Percentiles rank a stretch among this genome's conserved stretches.
Evolutionary conservation across 139 green algal species (phyloP).

Genomic region (Dunaliella primolecta): DNA sequence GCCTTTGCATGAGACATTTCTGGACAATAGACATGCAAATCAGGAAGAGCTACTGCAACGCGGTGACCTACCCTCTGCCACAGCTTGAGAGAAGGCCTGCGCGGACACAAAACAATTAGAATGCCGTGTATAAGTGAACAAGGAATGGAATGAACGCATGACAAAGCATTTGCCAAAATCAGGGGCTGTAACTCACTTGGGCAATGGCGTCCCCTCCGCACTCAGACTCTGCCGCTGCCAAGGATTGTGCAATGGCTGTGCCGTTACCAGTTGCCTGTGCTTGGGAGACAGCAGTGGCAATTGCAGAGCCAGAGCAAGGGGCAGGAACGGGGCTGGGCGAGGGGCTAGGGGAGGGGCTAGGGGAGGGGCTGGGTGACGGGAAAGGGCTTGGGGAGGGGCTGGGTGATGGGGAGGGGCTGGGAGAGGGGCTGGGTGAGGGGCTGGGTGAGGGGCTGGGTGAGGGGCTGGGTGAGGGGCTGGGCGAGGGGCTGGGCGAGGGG

Average conservation of each 20-base stretch:
- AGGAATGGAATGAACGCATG: no score
- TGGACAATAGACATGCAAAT: no score
- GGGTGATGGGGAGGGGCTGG: background rate
- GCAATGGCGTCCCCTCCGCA: background rate
- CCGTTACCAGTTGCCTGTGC: background rate
- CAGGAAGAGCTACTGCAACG: no score
- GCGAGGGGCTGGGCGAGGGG: no score
- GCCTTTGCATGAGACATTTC: no score
- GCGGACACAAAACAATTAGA: no score
- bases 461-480: no score
- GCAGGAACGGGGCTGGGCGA: background rate
- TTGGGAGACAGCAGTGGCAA: background rate
- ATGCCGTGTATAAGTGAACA: no score
- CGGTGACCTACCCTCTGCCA: background rate
- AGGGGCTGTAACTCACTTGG: background rate
- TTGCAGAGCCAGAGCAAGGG: background rate
- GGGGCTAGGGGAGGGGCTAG: background rate
- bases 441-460: no score
- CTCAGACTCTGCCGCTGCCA: background rate
- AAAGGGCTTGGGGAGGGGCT: background rate
- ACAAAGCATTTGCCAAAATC: background rate
- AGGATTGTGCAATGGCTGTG: background rate
- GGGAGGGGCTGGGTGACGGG: background rate
- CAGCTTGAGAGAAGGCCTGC: background rate
- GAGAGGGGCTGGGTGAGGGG: background rate